Conservation (phyloP, 1,139 yeast genomes). For the Nakaseomyces kungkrabaensis region DNA sequence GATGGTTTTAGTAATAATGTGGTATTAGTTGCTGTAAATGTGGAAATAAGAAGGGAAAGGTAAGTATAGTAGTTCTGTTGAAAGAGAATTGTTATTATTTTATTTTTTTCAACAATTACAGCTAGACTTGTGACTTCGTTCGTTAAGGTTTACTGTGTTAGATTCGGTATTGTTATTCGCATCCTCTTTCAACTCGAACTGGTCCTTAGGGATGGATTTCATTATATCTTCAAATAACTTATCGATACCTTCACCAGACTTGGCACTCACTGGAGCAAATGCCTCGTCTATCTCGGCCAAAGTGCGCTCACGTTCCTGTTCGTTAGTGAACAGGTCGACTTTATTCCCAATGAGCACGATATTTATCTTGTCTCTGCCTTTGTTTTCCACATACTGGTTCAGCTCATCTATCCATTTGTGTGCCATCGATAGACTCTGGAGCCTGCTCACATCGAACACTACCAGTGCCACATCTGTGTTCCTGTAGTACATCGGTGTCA, state of each 20-base stretch:
- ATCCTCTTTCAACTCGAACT: constrained; percentile 8
- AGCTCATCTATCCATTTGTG: constrained; percentile 92
- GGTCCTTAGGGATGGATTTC: constrained; percentile 49
- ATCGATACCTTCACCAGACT: constrained; percentile 71
- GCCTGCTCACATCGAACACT: constrained; percentile 59
- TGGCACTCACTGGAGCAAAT: constrained; percentile 88
- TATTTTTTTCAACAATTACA: constrained; percentile 2
- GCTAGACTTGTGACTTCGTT: background rate
- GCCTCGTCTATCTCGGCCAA: constrained; percentile 47
- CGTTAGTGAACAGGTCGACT: constrained; percentile 44
- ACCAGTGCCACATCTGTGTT: constrained; percentile 76
- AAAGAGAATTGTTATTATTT: too few relatives aligned
- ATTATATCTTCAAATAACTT: constrained; percentile 77
- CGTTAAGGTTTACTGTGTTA: constrained; percentile 1
- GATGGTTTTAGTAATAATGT: too few relatives aligned
- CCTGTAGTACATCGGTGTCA: constrained; percentile 82
- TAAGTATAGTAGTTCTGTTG: too few relatives aligned
- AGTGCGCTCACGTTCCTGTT: constrained; percentile 2
- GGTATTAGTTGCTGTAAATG: background rate
- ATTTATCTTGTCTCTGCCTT: constrained; percentile 45
- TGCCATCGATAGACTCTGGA: constrained; percentile 70
- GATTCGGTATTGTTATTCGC: background rate
- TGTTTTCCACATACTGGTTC: constrained; percentile 68
- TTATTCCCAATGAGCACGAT: constrained; percentile 79
- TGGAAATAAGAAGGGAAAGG: background rate